phyloP scores from a whole-genome alignment of 306 rosid genomes.

The Hylodesmum podocarpum region DNA sequence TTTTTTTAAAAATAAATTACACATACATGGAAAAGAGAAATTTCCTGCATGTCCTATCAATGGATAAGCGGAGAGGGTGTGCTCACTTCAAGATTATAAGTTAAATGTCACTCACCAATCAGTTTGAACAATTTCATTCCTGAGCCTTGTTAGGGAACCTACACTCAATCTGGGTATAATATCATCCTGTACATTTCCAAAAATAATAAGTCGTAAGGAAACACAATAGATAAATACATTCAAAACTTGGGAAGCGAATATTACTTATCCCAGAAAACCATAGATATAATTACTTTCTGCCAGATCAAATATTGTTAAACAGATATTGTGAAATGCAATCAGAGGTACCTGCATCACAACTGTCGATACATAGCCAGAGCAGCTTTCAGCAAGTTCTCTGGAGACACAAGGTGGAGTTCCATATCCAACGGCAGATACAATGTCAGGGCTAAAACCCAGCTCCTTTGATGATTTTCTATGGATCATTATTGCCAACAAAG shows the following conservation, averaged over 20 bases:
- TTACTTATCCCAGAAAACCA: constrained; percentile 21
- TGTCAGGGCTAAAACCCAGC: constrained; percentile 84
- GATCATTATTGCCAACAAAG: constrained; percentile 86
- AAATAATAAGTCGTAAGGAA: constrained; percentile 25
- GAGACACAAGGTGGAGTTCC: constrained; percentile 96
- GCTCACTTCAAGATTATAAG: constrained; percentile 22
- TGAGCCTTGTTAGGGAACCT: constrained; percentile 80
- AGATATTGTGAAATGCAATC: constrained; percentile 14
- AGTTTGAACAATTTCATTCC: constrained; percentile 92
- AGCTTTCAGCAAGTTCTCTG: constrained; percentile 78
- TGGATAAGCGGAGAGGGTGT: constrained; percentile 1
- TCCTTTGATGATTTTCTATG: constrained; percentile 72
- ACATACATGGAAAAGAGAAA: background rate
- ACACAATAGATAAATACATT: constrained; percentile 21
- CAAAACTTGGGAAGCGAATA: constrained; percentile 18
- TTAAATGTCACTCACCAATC: constrained; percentile 73
- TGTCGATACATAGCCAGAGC: constrained; percentile 76
- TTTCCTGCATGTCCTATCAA: constrained; percentile 14
- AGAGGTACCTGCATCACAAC: constrained; percentile 93
- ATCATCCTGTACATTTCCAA: constrained; percentile 69
- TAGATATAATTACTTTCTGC: constrained; percentile 13
- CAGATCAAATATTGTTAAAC: constrained; percentile 14
- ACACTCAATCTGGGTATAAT: constrained; percentile 75
- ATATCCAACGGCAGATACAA: constrained; percentile 80
- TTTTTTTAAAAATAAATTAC: background rate